Conservation (phyloP, 768 basidiomycete species). For the Tricholoma matsutake region DNA sequence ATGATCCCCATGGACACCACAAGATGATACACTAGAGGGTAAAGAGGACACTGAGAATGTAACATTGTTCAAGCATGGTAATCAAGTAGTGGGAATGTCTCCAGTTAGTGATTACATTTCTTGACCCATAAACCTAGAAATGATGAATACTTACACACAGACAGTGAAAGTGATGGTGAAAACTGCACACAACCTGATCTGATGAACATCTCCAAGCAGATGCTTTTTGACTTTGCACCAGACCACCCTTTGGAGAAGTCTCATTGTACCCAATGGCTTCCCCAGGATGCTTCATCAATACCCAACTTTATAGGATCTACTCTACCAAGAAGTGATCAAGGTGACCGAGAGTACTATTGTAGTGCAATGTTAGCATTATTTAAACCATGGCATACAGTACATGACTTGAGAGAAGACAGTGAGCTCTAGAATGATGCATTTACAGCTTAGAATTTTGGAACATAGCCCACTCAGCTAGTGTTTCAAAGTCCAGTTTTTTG, state of each 20-base stretch:
- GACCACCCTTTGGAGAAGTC: background rate
- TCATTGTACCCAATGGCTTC: background rate
- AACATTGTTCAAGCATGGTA: conserved; percentile 13
- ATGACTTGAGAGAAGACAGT: background rate
- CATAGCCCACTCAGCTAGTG: no score
- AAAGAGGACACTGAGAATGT: conserved; percentile 14
- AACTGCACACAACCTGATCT: background rate
- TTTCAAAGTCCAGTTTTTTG: no score
- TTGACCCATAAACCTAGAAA: background rate
- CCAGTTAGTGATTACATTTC: conserved; percentile 32
- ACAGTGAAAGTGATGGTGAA: no score
- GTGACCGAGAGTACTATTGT: no score
- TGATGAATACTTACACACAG: no score
- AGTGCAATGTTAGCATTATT: background rate
- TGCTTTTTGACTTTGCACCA: background rate
- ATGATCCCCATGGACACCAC: no score
- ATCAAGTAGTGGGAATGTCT: conserved; percentile 18
- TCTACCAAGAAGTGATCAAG: background rate
- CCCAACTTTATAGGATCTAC: background rate
- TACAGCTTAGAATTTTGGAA: background rate
- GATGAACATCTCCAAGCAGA: background rate
- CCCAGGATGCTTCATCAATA: background rate
- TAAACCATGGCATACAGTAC: background rate
- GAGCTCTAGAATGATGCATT: background rate
- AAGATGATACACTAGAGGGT: conserved; percentile 4